phyloP scores from a whole-genome alignment of 1,284 basidiomycete species.

The Takashimella tepidaria region DNA sequence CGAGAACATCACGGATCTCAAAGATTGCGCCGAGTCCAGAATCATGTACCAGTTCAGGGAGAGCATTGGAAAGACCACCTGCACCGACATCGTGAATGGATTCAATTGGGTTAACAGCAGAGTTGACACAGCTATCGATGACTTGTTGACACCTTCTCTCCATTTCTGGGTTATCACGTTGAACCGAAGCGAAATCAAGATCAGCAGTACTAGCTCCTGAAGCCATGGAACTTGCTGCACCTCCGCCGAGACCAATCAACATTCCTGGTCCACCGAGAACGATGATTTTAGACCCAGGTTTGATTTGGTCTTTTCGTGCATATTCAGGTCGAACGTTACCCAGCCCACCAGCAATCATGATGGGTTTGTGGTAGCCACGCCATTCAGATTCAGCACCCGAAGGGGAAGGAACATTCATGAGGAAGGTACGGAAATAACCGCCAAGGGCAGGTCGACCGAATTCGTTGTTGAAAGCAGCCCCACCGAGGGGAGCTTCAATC shows the following conservation, averaged over 20 bases:
- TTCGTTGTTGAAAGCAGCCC: constrained; percentile 97
- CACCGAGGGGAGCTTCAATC: constrained; percentile 91
- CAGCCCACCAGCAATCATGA: constrained; percentile 98
- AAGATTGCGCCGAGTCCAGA: constrained; percentile 84
- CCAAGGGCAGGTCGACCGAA: constrained; percentile 85
- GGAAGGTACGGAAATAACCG: constrained; percentile 79
- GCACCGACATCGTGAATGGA: constrained; percentile 98
- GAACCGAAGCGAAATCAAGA: constrained; percentile 95
- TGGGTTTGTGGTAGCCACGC: constrained; percentile 97
- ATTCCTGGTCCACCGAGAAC: constrained; percentile 97
- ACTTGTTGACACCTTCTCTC: constrained; percentile 95
- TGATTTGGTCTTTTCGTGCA: constrained; percentile 69
- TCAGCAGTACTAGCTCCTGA: constrained; percentile 83
- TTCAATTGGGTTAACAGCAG: constrained; percentile 71
- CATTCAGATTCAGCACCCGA: constrained; percentile 55
- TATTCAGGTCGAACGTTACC: constrained; percentile 84
- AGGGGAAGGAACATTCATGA: constrained; percentile 58
- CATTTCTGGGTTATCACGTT: constrained; percentile 98
- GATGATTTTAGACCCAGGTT: constrained; percentile 75
- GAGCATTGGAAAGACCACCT: constrained; percentile 91
- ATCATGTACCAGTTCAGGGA: constrained; percentile 96
- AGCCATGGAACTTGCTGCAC: constrained; percentile 88
- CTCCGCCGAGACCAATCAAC: constrained; percentile 94
- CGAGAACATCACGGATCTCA: constrained; percentile 87
- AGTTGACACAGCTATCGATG: constrained; percentile 79